Evolutionary conservation across 352 stramenopile species (phyloP), one percentile per base, ranked within the genome.

Genomic region (Plasmopara muralis): DNA sequence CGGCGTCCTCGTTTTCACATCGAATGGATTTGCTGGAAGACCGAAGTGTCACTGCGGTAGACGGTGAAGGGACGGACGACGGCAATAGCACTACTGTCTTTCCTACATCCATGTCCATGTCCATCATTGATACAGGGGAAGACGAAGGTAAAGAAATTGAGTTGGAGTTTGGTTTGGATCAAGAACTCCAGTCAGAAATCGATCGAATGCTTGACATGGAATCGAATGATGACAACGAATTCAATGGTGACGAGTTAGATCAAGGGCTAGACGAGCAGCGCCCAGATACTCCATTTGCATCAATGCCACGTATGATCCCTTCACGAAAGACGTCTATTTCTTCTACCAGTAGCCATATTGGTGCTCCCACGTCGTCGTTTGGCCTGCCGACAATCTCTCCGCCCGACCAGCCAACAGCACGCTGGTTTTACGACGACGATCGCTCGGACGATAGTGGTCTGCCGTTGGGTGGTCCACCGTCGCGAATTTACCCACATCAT

Each of bases 401-500:
- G 25, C 75, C 74, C 9, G 78, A 89, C 39, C 75, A 92, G 13
- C 79, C 79, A 20, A 89, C 72, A 1, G 82, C 82, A 12, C 74
- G 82, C 0, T 92, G 82, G 82, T 92, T 87, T 38, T 89, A 89
- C 45, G 82, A 92, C 51, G 78, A 87, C 10, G 47, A 60, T 3
- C 30, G 50, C 10, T 57, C 51, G 2, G 63, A 80, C 53, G 64
- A 66, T 52, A 53, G 52, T 13, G 62, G 65, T 6, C 48, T 58
- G 33, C 53, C 51, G 2, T 65, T 68, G 38, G 70, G 68, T 42
- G 81, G 76, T 0, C 66, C 69, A 6, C 82, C 84, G 13, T 89
- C 77, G 33, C 71, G 79, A 9, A 93, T 95, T 43, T 89, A 87
- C 54, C 79, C 78, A 13, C 84, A 95, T 51, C 84, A 95, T 34